Base-by-base conservation (phyloP, 2,329 filamentous ascomycete genomes). In the Zymoseptoria brevis region DNA sequence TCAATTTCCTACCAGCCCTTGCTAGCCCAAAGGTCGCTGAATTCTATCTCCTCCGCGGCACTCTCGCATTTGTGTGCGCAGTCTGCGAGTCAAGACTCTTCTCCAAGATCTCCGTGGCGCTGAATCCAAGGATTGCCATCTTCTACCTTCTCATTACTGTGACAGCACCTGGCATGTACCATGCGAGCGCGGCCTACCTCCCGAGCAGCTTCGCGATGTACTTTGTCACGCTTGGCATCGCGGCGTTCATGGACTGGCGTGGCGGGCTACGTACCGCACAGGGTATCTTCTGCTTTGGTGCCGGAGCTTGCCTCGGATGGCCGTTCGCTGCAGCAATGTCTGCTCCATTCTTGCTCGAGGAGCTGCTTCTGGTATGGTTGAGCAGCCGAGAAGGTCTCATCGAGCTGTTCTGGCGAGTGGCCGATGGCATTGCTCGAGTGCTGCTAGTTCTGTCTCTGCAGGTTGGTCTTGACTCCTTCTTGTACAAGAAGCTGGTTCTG, bases 131-230 rank as follows among this genome's bases (percentile, higher is more conserved):
- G 60, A 88, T 97, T 59, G 94, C 89, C 9, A 77, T 96, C 4
- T 84, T 96, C 70, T 96, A 95, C 74, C 76, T 96, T 60, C 78
- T 93, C 62, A 84, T 88, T 50, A 86, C 88, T 60, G 77, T 90
- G 54, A 85, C 87, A 59, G 95, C 88, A 62, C 89, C 94, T 0
- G 94, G 94, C 50, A 95, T 96, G 81, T 97, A 96, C 72, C 90
- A 96, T 74, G 88, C 94, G 4, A 90, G 90, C 59, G 83, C 88
- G 1, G 86, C 93, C 5, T 96, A 89, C 70, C 79, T 99, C 4
- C 94, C 94, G 0, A 96, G 92, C 8, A 96, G 88, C 73, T 99
- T 99, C 71, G 88, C 94, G 70, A 99, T 99, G 94, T 96, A 95
- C 73, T 89, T 86, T 60, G 86, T 85, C 13, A 94, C 94, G 81